phyloP scores from a whole-genome alignment of 345 rosid species.

The Eucalyptus cloeziana region DNA sequence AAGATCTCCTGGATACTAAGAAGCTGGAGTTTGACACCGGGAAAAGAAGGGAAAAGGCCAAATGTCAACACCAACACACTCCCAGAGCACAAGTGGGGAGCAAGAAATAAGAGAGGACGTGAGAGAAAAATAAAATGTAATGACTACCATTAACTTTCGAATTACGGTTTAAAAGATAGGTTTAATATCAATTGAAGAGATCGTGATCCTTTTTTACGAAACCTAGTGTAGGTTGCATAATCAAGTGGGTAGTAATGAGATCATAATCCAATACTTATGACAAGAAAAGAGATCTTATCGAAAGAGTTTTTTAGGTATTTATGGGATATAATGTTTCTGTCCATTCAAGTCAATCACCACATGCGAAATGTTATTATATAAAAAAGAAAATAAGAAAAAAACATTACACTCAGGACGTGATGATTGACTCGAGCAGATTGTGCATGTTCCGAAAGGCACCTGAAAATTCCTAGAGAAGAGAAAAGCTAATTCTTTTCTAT shows the following conservation, averaged over 20 bases:
- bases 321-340: background rate
- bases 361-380: background rate
- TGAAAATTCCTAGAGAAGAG: background rate
- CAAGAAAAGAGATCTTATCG: background rate
- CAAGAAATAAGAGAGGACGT: background rate
- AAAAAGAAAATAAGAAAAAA: background rate
- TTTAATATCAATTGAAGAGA: background rate
- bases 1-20: background rate
- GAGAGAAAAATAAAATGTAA: background rate
- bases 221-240: background rate
- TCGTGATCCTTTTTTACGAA: background rate
- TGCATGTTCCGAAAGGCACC: background rate
- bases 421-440: background rate
- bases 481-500: background rate
- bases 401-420: accelerated
- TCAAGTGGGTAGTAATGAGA: background rate
- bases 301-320: background rate
- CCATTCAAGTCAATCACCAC: background rate
- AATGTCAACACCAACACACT: background rate
- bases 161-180: accelerated
- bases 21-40: background rate
- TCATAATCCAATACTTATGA: background rate
- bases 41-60: background rate
- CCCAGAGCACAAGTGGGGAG: background rate
- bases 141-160: background rate